phyloP scores from a whole-genome alignment of 2,329 filamentous ascomycete genomes.

The Polytolypa hystricis region DNA sequence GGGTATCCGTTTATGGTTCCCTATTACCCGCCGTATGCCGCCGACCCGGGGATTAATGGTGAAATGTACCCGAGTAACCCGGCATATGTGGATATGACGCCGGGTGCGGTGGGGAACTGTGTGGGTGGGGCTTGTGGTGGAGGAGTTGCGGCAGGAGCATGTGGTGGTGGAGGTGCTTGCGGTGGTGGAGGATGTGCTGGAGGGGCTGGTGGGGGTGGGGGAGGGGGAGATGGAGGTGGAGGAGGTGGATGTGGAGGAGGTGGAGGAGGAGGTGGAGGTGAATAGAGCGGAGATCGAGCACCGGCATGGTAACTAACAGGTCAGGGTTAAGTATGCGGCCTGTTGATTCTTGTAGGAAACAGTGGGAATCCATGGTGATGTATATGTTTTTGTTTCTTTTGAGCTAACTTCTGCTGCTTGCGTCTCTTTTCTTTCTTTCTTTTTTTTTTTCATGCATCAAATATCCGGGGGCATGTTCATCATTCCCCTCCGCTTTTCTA shows the following conservation, averaged over 20 bases:
- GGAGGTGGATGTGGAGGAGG: slow-evolving; percentile 30
- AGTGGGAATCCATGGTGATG: no score
- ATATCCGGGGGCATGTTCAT: not conserved
- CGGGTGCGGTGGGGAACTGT: slow-evolving; percentile 37
- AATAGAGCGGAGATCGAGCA: no score
- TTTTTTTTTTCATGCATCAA: not conserved
- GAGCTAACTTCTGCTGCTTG: not conserved
- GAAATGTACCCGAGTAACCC: slow-evolving; percentile 36
- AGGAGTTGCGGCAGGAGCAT: slow-evolving; percentile 35
- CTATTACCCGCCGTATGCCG: slow-evolving; percentile 37
- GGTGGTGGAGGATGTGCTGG: slow-evolving; percentile 16
- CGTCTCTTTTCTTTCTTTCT: not conserved
- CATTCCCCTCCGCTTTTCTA: no score
- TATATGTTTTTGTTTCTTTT: slow-evolving; percentile 1
- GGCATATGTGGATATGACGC: slow-evolving; percentile 30
- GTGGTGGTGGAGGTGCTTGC: slow-evolving; percentile 20
- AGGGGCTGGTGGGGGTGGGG: slow-evolving; percentile 26
- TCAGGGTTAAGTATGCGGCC: no score
- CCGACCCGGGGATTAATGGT: slow-evolving; percentile 31
- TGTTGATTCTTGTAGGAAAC: no score
- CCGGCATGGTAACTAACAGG: no score
- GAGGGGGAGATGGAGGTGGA: slow-evolving; percentile 30
- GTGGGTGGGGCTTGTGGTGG: slow-evolving; percentile 32
- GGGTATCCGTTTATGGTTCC: slow-evolving; percentile 37
- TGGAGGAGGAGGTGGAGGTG: slow-evolving; percentile 36